Evolutionary conservation across 768 basidiomycete genomes (phyloP), one percentile per base, ranked within the genome.

Genomic region (Boletales sp.): DNA sequence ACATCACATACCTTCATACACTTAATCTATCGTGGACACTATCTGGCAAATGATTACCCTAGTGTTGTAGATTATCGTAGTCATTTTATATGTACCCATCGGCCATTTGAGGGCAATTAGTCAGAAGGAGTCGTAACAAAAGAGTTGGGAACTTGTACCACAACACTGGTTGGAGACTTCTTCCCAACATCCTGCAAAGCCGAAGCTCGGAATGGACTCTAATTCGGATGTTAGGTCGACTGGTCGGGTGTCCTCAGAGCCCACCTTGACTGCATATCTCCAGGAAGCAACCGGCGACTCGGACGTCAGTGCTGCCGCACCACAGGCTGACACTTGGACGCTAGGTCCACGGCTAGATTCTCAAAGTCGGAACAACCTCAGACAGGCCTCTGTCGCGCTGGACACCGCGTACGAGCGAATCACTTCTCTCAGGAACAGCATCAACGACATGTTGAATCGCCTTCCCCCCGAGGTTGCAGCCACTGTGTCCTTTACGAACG

Each of bases 341-440:
- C 34, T 7, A 8, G 43, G 35, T 17, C 29, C 55, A 27, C 50
- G 41, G 39, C 35, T 53, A 17, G 56, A 52, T 38, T 40, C 54
- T 34, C 63, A 65, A 32, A 67, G 70, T 42, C 72, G 71, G 48
- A 62, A 62, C 40, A 73, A 57, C 59, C 65, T 81, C 29, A 75
- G 76, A 31, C 71, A 75, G 48, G 78, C 80, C n/a, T 75, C 80
- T 36, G 66, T 69, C n/a, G 76, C 76, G 8, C 67, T 83, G 35
- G 78, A 81, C 47, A 72, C 74, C 32, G 81, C 79, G 18, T 81
- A 79, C 62, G 73, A 70, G 53, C 75, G 78, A 40, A 77, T 83
- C 59, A 73, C 74, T 43, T 75, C 78, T 63, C 74, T 82, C 43
- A 75, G 81, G 51, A 74, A 73, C 29, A 79, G 71, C 53, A 71